Percentiles rank a stretch among this genome's conserved stretches.
phyloP scores from a whole-genome alignment of 2,329 filamentous ascomycete species.

The Davidsoniella australis region DNA sequence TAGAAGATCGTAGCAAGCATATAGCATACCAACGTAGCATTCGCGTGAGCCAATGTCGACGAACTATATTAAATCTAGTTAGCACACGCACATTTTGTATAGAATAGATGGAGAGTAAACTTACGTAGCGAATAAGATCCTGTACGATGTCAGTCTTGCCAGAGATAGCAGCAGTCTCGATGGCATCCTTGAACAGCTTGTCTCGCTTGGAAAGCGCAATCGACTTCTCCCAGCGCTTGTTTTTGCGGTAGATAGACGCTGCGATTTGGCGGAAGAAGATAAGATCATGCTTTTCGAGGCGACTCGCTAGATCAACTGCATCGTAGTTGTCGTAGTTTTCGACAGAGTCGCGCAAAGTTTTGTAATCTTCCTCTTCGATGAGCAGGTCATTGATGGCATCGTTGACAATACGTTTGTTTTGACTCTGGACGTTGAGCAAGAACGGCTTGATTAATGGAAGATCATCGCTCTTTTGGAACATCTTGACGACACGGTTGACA shows the following conservation, averaged over 20 bases:
- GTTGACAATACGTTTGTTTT: constrained; percentile 98
- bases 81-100: constrained; percentile 17
- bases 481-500: constrained; percentile 95
- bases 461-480: constrained; percentile 98
- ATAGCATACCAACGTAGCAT: constrained; percentile 99
- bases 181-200: constrained; percentile 98
- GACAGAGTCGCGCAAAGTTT: constrained; percentile 91
- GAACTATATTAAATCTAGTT: constrained; percentile 43
- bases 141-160: constrained; percentile 84
- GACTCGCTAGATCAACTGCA: constrained; percentile 74
- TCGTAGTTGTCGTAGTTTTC: constrained; percentile 99
- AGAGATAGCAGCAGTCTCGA: constrained; percentile 90
- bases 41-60: constrained; percentile 98
- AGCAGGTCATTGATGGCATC: constrained; percentile 94
- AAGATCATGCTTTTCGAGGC: constrained; percentile 90
- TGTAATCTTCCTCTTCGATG: constrained; percentile 98
- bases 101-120: constrained; percentile 25
- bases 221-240: constrained; percentile 99
- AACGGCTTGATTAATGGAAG: constrained; percentile 97
- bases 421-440: constrained; percentile 83
- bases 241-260: constrained; percentile 97
- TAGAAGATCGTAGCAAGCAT: constrained; percentile 94
- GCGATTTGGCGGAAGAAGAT: constrained; percentile 99
- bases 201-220: constrained; percentile 96
- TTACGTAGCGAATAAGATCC: constrained; percentile 89